Percentiles rank a stretch among this genome's conserved stretches.
Conservation (phyloP, 129 eudicot genomes). For the Apium graveolens region DNA sequence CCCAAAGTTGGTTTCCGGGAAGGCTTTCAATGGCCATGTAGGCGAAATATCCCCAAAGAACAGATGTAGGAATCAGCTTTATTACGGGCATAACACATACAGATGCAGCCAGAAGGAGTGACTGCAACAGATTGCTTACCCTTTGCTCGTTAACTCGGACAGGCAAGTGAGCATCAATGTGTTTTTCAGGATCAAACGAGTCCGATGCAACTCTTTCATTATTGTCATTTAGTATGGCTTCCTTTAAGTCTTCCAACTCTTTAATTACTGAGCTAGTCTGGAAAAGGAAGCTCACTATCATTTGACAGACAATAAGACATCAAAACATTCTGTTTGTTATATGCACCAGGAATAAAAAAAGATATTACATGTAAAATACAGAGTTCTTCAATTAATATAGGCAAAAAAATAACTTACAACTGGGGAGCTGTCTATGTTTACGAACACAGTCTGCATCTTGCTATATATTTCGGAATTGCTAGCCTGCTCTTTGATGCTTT, state of each 20-base stretch:
- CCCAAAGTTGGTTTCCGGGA: slow-evolving; percentile 55
- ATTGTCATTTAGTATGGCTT: neutral
- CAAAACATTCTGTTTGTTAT: neutral
- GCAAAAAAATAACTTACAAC: slow-evolving; percentile 2
- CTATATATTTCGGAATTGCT: slow-evolving; percentile 7
- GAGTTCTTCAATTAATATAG: neutral
- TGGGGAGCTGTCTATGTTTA: slow-evolving; percentile 3
- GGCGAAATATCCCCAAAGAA: slow-evolving; percentile 68
- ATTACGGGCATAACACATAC: slow-evolving; percentile 50
- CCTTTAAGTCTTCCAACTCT: slow-evolving; percentile 5
- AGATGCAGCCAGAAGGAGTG: slow-evolving; percentile 24
- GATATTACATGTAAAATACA: neutral
- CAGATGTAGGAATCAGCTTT: slow-evolving; percentile 62
- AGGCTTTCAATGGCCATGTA: slow-evolving; percentile 60
- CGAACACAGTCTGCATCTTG: slow-evolving; percentile 13
- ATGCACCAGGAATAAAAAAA: neutral
- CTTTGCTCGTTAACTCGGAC: slow-evolving; percentile 77
- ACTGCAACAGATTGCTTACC: slow-evolving; percentile 61
- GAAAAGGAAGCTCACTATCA: neutral
- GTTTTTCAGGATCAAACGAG: slow-evolving; percentile 15
- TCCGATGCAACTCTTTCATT: neutral
- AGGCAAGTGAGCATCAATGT: slow-evolving; percentile 55
- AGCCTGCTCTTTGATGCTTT: slow-evolving; percentile 11
- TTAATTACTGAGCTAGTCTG: slow-evolving; percentile 3
- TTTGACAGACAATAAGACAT: neutral